Percentiles rank a stretch among this genome's conserved stretches.
Evolutionary conservation across 495 filamentous ascomycete genomes (phyloP).

Genomic region (Aspergillus egyptiacus): DNA sequence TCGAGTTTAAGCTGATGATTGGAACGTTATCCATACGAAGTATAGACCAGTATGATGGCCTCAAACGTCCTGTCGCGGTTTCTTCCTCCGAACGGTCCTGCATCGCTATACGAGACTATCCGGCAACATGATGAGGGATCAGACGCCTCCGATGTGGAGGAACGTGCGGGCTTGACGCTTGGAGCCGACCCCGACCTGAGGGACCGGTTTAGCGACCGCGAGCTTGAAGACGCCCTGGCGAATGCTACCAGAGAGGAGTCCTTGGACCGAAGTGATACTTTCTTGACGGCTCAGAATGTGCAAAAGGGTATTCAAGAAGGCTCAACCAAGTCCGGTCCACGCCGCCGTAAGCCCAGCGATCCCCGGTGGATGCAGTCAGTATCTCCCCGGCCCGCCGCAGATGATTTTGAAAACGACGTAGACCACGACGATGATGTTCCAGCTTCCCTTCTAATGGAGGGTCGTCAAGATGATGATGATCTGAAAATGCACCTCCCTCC

Average conservation of each 20-base stretch:
- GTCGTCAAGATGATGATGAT: conserved; percentile 34
- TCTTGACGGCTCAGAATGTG: conserved; percentile 21
- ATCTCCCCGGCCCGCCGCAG: conserved; percentile 47
- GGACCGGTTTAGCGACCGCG: conserved; percentile 62
- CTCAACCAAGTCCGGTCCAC: conserved; percentile 18
- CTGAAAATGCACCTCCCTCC: conserved; percentile 32
- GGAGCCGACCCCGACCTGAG: conserved; percentile 66
- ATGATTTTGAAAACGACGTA: conserved; percentile 71
- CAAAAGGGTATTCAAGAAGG: conserved; percentile 14
- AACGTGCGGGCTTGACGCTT: conserved; percentile 58
- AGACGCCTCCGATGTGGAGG: conserved; percentile 57
- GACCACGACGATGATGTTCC: conserved; percentile 87
- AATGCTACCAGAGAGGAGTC: conserved; percentile 57
- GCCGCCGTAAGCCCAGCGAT: conserved; percentile 26
- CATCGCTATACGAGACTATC: conserved; percentile 67
- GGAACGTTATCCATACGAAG: conserved; percentile 11
- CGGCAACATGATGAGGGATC: conserved; percentile 55
- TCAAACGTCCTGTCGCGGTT: conserved; percentile 73
- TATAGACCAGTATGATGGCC: conserved; percentile 53
- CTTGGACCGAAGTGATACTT: conserved; percentile 50
- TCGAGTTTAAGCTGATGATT: conserved; percentile 12
- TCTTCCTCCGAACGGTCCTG: conserved; percentile 57
- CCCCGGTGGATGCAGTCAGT: conserved; percentile 32
- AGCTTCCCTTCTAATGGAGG: conserved; percentile 77
- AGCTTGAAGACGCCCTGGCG: conserved; percentile 60